Base-by-base conservation (phyloP, 768 basidiomycete species). In the Rhodocollybia butyracea region DNA sequence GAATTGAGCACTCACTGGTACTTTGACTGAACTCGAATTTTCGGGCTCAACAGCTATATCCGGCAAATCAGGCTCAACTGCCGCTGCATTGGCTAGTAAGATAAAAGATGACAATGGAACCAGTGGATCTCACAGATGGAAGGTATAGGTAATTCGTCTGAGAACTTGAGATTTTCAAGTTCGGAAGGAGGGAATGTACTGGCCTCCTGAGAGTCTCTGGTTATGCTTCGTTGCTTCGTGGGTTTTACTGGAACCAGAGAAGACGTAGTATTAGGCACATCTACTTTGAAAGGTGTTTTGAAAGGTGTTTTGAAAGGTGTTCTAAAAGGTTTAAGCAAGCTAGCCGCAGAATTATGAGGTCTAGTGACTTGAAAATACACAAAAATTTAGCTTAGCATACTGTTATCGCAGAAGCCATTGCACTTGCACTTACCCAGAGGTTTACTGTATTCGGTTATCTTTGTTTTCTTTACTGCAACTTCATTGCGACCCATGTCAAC, bases 301-400 rank as follows among this genome's bases (percentile, higher is more conserved):
- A 10, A 5, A 6, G 68, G 64, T 0, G 61, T 64, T 48, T 61
- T 73, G 61, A 70, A 72, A 1, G 76, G 71, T 1, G 64, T 63
- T 53, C 70, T 73, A 70, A 75, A 78, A 2, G 84, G 84, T 62
- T 81, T 85, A 40, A 62, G 72, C 48, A 84, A 60, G 51, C 60
- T 61, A 24, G 59, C 62, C 0, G 66, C 72, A 7, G 80, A 82
- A 46, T 60, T 64, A 61, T 29, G n/a, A n/a, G 51, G 51, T 34
- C 24, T 80, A 7, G 82, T 82, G 13, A 77, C 82, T 80, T 47
- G 17, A 60, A 21, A 31, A 11, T 22, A 21, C 19, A 11, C 26
- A 21, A 46, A 38, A 40, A 36, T 2, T 22, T 12, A 31, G 17
- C 46, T 11, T 15, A 24, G 8, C 27, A 21, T 21, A 22, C 15